These are phyloP conservation scores for Talaromyces sp. DNA, from an alignment of 2,329 filamentous ascomycete genomes.

Conservation along the genomic window DNA sequence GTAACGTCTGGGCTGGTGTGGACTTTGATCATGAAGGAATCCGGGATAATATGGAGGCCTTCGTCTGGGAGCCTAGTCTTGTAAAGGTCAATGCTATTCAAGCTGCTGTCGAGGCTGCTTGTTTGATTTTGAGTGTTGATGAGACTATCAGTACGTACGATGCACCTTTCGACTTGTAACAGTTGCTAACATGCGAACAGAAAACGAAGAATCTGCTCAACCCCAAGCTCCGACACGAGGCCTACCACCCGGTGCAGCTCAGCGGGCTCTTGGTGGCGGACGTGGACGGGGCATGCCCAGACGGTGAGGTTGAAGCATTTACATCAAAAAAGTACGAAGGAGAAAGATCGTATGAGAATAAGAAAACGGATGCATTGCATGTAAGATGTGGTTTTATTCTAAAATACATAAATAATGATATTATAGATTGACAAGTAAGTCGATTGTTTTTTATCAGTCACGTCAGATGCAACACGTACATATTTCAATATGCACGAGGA, in stretches of 20 bases:
- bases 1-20: conserved; percentile 89
- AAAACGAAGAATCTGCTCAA: conserved; percentile 86
- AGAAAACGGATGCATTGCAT: conserved; percentile 19
- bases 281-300: conserved; percentile 88
- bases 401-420: conserved; percentile 16
- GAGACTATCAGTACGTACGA: conserved; percentile 78
- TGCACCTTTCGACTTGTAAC: neutral
- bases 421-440: conserved; percentile 1
- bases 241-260: conserved; percentile 76
- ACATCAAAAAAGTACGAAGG: conserved; percentile 7
- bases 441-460: neutral
- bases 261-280: conserved; percentile 78
- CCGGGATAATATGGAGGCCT: conserved; percentile 87
- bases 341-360: conserved; percentile 29
- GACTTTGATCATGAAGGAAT: conserved; percentile 93
- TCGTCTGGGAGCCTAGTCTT: conserved; percentile 95
- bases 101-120: conserved; percentile 91
- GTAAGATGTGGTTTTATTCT: conserved; percentile 11
- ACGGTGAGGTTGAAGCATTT: conserved; percentile 50
- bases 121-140: conserved; percentile 91
- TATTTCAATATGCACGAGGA: neutral
- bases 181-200: conserved; percentile 33
- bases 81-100: conserved; percentile 98
- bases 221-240: conserved; percentile 76
- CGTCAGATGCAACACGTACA: neutral